Conservation (phyloP, 495 filamentous ascomycete genomes). For the Apiosordaria backusii region DNA sequence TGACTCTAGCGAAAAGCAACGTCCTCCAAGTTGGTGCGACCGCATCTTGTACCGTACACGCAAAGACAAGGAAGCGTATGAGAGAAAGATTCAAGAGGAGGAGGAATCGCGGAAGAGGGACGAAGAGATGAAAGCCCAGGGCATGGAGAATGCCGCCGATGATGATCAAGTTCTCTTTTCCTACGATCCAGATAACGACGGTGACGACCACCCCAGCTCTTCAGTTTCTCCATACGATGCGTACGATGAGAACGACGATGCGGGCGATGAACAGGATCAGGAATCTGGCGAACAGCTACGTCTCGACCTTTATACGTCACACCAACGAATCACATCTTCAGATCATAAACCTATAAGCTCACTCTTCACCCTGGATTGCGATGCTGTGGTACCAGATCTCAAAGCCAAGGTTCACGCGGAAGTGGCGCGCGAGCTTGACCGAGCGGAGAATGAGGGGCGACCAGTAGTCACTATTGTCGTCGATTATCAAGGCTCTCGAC, state of each 20-base stretch:
- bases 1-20: conserved; percentile 89
- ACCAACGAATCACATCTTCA: conserved; percentile 84
- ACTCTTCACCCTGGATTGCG: conserved; percentile 74
- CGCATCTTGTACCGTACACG: conserved; percentile 85
- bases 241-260: conserved; percentile 51
- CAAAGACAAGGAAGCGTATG: conserved; percentile 65
- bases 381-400: conserved; percentile 76
- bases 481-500: conserved; percentile 47
- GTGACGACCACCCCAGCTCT: conserved; percentile 37
- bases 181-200: conserved; percentile 80
- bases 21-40: conserved; percentile 96
- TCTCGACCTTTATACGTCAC: conserved; percentile 74
- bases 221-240: conserved; percentile 57
- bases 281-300: conserved; percentile 60
- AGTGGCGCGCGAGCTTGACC: conserved; percentile 83
- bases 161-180: conserved; percentile 87
- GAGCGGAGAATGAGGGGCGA: conserved; percentile 85
- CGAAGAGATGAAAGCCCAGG: conserved; percentile 77
- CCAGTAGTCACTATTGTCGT: conserved; percentile 82
- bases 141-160: conserved; percentile 67
- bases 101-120: conserved; percentile 67
- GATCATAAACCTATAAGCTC: conserved; percentile 92
- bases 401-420: conserved; percentile 82
- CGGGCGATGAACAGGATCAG: conserved; percentile 43
- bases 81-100: conserved; percentile 61